Evolutionary conservation across 192 early-diverging fungal genomes (phyloP), one percentile per base, ranked within the genome.

Genomic region (Entrophospora sp.): DNA sequence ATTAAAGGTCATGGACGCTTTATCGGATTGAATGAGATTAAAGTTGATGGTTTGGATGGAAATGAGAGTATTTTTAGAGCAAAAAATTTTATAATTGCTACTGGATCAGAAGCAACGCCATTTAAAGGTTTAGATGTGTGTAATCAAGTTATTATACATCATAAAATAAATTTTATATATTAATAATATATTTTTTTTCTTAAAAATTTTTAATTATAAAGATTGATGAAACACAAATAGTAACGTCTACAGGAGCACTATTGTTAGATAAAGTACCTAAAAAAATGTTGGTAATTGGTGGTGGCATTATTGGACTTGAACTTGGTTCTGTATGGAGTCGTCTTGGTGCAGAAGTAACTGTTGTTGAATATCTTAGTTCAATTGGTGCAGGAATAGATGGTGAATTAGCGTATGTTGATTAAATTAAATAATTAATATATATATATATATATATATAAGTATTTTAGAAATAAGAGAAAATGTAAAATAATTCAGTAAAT

Each of bases 261-360:
- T 87, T 91, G 25, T 83, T 98, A 68, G 82, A 89, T 69, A 85
- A 93, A 73, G 90, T 98, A 27, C 96, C 96, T 42, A 88, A 97
- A 82, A 95, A 94, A 81, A 90, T 98, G 91, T 85, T 96, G 52
- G 94, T 98, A 60, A 97, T 98, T 73, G 96, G 96, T 67, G 96
- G 91, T 62, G 96, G 96, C 80, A 95, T 98, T 69, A 98, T 98
- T 80, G 96, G 96, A 66, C 88, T 98, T 40, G 96, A 98, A 79
- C 83, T 98, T 51, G 96, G 96, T 36, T 98, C 96, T 9, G 96
- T 98, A 56, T 98, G 96, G 96, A 81, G 82, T 70, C 90, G 96
- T 56, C 81, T 98, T 53, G 96, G 96, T 60, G 79, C 94, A 25
- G 89, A 98, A 69, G 91, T 93, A 42, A 96, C 94, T 32, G 91